Evolutionary conservation across 257 asterid species (phyloP).

Genomic region (Schizonepeta tenuifolia): DNA sequence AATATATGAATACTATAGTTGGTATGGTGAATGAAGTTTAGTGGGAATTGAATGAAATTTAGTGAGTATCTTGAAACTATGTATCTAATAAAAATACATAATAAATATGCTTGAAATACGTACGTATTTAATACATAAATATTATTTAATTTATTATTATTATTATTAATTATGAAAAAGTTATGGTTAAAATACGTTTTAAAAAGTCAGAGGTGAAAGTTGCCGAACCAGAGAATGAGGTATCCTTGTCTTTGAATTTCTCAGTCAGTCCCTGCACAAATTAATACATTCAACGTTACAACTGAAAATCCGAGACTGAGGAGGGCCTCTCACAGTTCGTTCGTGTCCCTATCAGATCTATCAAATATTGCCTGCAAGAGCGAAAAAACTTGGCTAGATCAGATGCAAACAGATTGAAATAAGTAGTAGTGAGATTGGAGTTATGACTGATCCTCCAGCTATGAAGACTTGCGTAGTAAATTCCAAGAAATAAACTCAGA

Average conservation of each 20-base stretch:
- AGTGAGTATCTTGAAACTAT: too few species aligned
- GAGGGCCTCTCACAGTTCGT: slow-evolving; percentile 84
- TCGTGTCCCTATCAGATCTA: slow-evolving; percentile 79
- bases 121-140: too few species aligned
- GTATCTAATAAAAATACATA: too few species aligned
- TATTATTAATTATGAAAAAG: too few species aligned
- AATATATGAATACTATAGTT: too few species aligned
- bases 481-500: slow-evolving; percentile 29
- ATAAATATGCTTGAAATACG: too few species aligned
- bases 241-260: slow-evolving; percentile 95
- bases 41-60: too few species aligned
- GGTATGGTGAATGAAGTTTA: too few species aligned
- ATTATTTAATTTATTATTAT: too few species aligned
- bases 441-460: slow-evolving; percentile 83
- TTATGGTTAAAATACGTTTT: too few species aligned
- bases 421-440: slow-evolving; percentile 9
- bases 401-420: slow-evolving; percentile 10
- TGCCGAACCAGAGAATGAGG: slow-evolving; percentile 69
- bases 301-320: slow-evolving; percentile 85
- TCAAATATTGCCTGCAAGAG: slow-evolving; percentile 67
- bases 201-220: slow-evolving; percentile 82
- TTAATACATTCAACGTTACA: slow-evolving; percentile 17
- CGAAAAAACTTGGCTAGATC: slow-evolving; percentile 21
- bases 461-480: slow-evolving; percentile 93
- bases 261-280: slow-evolving; percentile 90